A percentile compares a stretch with the other conserved stretches of the same genome.
These are phyloP conservation scores for Zygnema circumcarinatum DNA, from an alignment of 139 green algal genomes.

Conservation along the genomic window DNA sequence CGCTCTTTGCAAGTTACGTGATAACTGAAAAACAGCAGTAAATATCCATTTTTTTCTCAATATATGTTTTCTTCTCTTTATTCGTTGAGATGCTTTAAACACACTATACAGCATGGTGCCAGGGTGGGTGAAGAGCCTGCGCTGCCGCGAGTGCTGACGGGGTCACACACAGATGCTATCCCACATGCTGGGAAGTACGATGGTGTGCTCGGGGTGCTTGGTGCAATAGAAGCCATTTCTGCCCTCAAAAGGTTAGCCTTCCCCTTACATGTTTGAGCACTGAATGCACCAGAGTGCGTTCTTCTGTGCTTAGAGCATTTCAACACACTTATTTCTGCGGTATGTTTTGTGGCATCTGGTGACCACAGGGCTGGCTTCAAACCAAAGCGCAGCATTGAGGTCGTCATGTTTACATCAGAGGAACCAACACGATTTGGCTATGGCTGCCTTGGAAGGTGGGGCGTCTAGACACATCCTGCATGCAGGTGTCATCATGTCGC, in stretches of 20 bases:
- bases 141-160: constrained; percentile 73
- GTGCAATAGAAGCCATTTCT: constrained; percentile 84
- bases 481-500: neutral
- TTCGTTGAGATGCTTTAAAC: too few relatives aligned
- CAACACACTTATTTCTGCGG: neutral
- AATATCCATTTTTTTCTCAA: too few relatives aligned
- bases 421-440: constrained; percentile 94
- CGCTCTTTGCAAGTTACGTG: too few relatives aligned
- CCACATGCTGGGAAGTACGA: constrained; percentile 92
- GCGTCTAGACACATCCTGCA: neutral
- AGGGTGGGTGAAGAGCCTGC: constrained; percentile 67
- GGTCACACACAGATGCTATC: constrained; percentile 93
- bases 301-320: neutral
- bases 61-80: too few relatives aligned
- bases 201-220: constrained; percentile 90
- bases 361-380: constrained; percentile 73
- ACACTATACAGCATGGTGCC: too few relatives aligned
- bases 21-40: too few relatives aligned
- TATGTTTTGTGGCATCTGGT: neutral
- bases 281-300: constrained; percentile 3
- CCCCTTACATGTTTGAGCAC: too few relatives aligned
- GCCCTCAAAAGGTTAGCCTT: constrained; percentile 72
- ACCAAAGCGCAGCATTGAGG: constrained; percentile 78
- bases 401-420: constrained; percentile 96
- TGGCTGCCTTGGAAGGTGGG: constrained; percentile 81